These are phyloP conservation scores for Leccinum imitatum DNA, from an alignment of 768 basidiomycete species.

Conservation along the genomic window DNA sequence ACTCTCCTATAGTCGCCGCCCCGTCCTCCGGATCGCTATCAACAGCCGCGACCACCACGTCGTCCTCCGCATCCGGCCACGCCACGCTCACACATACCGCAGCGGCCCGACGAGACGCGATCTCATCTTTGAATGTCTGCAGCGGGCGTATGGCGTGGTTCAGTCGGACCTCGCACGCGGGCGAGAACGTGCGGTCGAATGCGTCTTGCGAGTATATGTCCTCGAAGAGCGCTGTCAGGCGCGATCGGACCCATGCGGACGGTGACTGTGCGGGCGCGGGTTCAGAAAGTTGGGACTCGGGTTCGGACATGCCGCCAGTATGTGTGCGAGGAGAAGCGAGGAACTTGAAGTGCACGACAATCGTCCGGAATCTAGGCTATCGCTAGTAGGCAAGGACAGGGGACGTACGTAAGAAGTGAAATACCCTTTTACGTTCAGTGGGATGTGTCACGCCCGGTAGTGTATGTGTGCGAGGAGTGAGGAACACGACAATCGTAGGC, in stretches of 20 bases:
- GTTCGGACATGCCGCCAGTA: not conserved
- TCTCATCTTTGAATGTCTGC: slow-evolving; percentile 29
- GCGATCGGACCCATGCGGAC: slow-evolving; percentile 32
- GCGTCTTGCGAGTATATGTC: slow-evolving; percentile 11
- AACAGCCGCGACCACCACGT: not conserved
- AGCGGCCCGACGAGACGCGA: slow-evolving; percentile 21
- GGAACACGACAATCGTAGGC: not conserved
- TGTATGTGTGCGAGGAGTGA: too few relatives aligned
- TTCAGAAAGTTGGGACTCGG: not conserved
- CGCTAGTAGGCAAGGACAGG: not conserved
- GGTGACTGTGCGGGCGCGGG: not conserved
- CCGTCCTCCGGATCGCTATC: not conserved
- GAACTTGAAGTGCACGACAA: not conserved
- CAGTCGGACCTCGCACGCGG: slow-evolving; percentile 32
- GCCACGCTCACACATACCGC: slow-evolving; percentile 25
- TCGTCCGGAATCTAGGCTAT: not conserved
- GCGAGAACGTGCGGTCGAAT: slow-evolving; percentile 35
- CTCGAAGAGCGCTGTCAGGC: slow-evolving; percentile 31
- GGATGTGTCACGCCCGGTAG: not conserved
- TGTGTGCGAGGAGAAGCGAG: not conserved
- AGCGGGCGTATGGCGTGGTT: slow-evolving; percentile 30
- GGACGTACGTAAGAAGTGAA: not conserved
- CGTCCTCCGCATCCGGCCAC: slow-evolving; percentile 33
- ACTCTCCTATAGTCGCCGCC: too few relatives aligned
- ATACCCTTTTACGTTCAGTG: too few relatives aligned